phyloP scores from a whole-genome alignment of 2,329 filamentous ascomycete species.

The Stagonosporopsis cucurbitacearum region DNA sequence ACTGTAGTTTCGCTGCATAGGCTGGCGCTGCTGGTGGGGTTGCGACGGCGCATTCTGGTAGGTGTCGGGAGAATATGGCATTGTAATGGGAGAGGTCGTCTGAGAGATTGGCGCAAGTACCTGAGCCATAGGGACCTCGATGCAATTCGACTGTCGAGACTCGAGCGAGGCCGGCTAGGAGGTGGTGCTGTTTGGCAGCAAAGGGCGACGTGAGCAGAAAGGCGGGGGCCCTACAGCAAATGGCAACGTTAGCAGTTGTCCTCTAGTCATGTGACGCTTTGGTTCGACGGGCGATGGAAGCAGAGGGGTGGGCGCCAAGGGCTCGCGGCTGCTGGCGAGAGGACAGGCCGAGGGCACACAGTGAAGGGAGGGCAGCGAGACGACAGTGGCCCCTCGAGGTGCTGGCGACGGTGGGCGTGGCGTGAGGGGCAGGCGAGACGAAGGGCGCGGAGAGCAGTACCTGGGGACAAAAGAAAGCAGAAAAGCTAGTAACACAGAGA shows the following conservation, averaged over 20 bases:
- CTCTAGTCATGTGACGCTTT: background rate
- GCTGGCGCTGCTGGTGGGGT: conserved; percentile 41
- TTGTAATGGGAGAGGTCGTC: conserved; percentile 56
- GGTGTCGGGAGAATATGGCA: conserved; percentile 59
- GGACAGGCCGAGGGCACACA: background rate
- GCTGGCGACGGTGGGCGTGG: background rate
- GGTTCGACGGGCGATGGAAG: conserved; percentile 8
- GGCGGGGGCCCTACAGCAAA: conserved; percentile 23
- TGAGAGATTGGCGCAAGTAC: conserved; percentile 57
- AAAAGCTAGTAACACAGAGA: conserved; percentile 48
- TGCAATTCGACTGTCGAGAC: conserved; percentile 25
- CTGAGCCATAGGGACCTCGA: conserved; percentile 49
- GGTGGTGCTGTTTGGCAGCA: conserved; percentile 22
- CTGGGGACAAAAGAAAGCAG: conserved; percentile 36
- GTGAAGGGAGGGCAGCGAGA: conserved; percentile 15
- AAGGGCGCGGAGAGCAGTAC: conserved; percentile 29
- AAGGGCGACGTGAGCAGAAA: conserved; percentile 26
- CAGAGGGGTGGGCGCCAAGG: conserved; percentile 18
- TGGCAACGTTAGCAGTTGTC: conserved; percentile 27
- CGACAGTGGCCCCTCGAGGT: background rate
- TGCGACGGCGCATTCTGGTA: conserved; percentile 51
- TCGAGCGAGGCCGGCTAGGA: conserved; percentile 28
- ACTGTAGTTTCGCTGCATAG: conserved; percentile 52
- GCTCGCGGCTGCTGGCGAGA: conserved; percentile 6
- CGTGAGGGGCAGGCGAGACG: conserved; percentile 7